Percentiles rank a stretch among this genome's conserved stretches.
phyloP scores from a whole-genome alignment of 495 filamentous ascomycete genomes.

The Tetracladium marchalianum region DNA sequence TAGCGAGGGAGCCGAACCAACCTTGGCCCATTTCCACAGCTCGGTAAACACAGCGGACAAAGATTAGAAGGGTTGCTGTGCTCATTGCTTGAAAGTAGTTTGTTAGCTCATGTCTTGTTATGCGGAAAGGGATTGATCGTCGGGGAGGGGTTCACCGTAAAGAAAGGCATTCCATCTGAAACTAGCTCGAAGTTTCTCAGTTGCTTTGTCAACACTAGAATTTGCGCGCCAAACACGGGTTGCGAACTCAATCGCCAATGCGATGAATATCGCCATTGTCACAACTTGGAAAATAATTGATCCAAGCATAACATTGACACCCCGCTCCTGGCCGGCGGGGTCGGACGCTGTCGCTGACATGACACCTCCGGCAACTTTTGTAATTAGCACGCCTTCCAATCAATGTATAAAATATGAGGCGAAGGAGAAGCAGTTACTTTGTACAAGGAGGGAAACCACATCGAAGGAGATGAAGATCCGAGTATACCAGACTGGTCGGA shows the following conservation, averaged over 20 bases:
- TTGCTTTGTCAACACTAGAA: conserved; percentile 1
- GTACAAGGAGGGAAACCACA: conserved; percentile 48
- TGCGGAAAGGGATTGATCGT: too few species aligned
- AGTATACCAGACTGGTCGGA: conserved; percentile 41
- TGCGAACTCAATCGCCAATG: conserved; percentile 30
- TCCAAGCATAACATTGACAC: conserved; percentile 54
- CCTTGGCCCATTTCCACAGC: conserved; percentile 5
- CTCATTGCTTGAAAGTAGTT: background rate
- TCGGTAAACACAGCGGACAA: conserved; percentile 8
- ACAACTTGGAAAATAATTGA: conserved; percentile 48
- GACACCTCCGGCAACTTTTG: conserved; percentile 41
- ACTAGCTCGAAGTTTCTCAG: background rate
- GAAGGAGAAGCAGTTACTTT: conserved; percentile 17
- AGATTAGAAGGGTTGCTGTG: conserved; percentile 2
- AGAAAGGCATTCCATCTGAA: conserved; percentile 1
- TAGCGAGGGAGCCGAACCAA: background rate
- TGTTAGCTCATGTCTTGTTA: too few species aligned
- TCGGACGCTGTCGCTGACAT: conserved; percentile 38
- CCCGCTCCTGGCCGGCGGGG: conserved; percentile 23
- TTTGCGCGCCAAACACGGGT: conserved; percentile 23
- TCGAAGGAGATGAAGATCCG: conserved; percentile 47
- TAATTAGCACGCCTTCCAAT: too few species aligned
- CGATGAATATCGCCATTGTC: conserved; percentile 37
- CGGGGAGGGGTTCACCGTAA: background rate
- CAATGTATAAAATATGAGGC: too few species aligned